These are phyloP conservation scores for Rhododendron kiyosumense DNA, from an alignment of 148 eudicot species.

Conservation along the genomic window DNA sequence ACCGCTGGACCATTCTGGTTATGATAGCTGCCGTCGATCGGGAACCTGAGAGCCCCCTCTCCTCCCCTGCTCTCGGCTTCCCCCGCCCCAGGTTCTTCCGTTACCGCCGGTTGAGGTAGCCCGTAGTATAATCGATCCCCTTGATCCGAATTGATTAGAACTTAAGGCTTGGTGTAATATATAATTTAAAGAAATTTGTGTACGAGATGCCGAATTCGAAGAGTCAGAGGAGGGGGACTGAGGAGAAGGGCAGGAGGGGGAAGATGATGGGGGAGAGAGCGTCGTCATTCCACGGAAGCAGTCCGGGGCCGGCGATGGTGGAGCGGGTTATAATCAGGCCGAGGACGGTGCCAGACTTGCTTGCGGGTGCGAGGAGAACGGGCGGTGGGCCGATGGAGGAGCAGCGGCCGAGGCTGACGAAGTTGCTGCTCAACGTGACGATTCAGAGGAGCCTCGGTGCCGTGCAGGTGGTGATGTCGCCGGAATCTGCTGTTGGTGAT, in stretches of 20 bases:
- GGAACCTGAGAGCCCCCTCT: constrained; percentile 29
- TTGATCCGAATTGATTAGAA: background rate
- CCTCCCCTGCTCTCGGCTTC: constrained; percentile 30
- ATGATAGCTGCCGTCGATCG: constrained; percentile 25
- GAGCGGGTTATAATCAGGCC: constrained; percentile 35
- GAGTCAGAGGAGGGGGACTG: constrained; percentile 21
- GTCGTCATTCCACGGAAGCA: constrained; percentile 48
- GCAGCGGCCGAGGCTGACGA: constrained; percentile 37
- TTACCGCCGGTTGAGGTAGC: constrained; percentile 36
- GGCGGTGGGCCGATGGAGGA: background rate
- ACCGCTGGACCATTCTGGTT: constrained; percentile 16
- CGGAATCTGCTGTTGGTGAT: constrained; percentile 55
- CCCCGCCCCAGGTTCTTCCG: constrained; percentile 36
- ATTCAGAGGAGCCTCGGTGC: constrained; percentile 66
- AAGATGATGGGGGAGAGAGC: constrained; percentile 33
- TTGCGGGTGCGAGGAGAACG: background rate
- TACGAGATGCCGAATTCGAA: constrained; percentile 44
- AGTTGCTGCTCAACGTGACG: constrained; percentile 63
- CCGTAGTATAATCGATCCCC: background rate
- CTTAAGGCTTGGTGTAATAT: background rate
- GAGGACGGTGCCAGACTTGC: constrained; percentile 63
- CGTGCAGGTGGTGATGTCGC: constrained; percentile 54
- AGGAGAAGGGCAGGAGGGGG: constrained; percentile 14
- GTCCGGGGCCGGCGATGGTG: constrained; percentile 1
- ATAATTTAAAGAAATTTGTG: background rate